phyloP scores from a whole-genome alignment of 495 filamentous ascomycete genomes.

The Chaetomium tenue region DNA sequence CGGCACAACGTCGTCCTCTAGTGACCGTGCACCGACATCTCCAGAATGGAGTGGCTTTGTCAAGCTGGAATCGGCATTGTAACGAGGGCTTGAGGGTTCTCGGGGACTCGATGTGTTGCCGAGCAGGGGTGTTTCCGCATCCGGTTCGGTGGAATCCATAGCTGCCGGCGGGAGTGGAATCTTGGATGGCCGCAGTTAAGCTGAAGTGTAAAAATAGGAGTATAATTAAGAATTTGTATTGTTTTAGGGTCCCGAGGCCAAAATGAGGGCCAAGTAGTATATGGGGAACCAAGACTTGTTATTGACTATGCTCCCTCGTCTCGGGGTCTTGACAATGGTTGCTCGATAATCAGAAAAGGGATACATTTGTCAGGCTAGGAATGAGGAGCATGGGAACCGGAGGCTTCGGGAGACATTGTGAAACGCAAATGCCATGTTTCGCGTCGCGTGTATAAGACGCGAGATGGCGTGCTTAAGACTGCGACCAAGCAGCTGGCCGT shows the following conservation, averaged over 20 bases:
- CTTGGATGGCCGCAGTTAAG: no score
- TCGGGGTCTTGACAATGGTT: neutral
- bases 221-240: no score
- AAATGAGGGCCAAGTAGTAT: neutral
- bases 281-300: neutral
- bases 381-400: neutral
- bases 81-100: neutral
- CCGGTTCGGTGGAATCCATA: slow-evolving; percentile 4
- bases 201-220: no score
- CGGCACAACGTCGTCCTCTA: slow-evolving; percentile 60
- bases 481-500: neutral
- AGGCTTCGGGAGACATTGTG: neutral
- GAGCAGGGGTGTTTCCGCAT: slow-evolving; percentile 8
- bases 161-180: neutral
- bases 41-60: neutral
- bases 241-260: neutral
- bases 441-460: slow-evolving; percentile 1
- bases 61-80: neutral
- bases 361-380: neutral
- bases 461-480: slow-evolving; percentile 22
- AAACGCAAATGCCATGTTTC: neutral
- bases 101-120: no score
- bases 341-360: neutral
- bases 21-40: slow-evolving; percentile 18
- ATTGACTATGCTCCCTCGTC: neutral